Evolutionary conservation across 192 early-diverging fungal species (phyloP).

Genomic region (Haplosporangium gracile): DNA sequence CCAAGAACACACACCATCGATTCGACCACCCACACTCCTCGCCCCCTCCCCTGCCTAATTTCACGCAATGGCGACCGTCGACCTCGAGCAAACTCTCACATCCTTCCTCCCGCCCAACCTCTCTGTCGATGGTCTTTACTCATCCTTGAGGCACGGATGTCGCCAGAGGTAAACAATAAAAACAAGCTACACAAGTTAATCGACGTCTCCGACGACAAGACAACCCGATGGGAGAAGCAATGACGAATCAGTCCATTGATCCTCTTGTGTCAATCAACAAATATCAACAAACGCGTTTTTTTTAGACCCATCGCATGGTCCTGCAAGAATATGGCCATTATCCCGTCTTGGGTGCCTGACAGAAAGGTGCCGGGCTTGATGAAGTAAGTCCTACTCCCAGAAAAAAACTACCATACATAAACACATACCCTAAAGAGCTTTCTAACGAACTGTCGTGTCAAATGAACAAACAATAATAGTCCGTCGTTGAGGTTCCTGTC

Average conservation of each 20-base stretch:
- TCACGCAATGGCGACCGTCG: constrained; percentile 17
- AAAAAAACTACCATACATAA: background rate
- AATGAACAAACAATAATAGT: constrained; percentile 10
- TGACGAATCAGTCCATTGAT: background rate
- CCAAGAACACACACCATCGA: background rate
- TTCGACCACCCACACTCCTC: background rate
- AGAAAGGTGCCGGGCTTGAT: constrained; percentile 43
- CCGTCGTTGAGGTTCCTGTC: constrained; percentile 48
- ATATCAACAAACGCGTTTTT: constrained; percentile 4
- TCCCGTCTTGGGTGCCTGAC: constrained; percentile 53
- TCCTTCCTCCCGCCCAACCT: constrained; percentile 43
- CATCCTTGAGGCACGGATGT: constrained; percentile 34
- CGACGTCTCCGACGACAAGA: background rate
- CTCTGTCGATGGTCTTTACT: constrained; percentile 47
- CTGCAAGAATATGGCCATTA: constrained; percentile 45
- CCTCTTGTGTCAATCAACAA: background rate
- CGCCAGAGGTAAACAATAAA: constrained; percentile 36
- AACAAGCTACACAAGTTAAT: background rate
- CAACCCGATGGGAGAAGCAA: background rate
- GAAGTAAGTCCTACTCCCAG: constrained; percentile 27
- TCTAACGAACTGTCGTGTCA: background rate
- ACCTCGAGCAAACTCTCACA: constrained; percentile 27
- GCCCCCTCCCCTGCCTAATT: background rate
- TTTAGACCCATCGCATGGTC: constrained; percentile 53
- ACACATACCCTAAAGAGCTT: background rate